Evolutionary conservation across 768 basidiomycete species (phyloP), one percentile per base, ranked within the genome.

Genomic region (Termitomyces titanicus): DNA sequence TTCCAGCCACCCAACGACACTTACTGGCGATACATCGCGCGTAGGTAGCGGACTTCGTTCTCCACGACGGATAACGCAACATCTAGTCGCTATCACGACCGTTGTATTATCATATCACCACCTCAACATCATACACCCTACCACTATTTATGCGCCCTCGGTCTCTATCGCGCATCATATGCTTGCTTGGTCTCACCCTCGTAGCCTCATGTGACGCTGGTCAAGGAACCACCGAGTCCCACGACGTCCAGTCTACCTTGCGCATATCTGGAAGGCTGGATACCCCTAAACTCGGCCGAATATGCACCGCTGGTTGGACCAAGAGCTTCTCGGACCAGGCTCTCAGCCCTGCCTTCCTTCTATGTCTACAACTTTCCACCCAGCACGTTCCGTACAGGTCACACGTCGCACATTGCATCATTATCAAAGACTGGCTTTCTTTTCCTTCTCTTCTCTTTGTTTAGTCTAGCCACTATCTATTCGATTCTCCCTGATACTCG

Each of bases 11-110:
- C 79, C 47, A 81, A 79, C 57, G 53, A 67, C 25, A 44, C 58
- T 24, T 81, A 76, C 66, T 81, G 79, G 79, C 63, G 75, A 68
- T 78, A 76, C 60, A 60, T 81, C 39, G 76, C 74, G 6, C 73
- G 78, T 60, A 71, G 79, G 72, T 81, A 64, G 40, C 15, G 22
- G 47, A 40, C 25, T 25, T 34, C 18, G 31, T 18, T 15, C 15
- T 20, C 25, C n/a, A 20, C 42, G 12, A 29, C 37, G 39, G 33
- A 29, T 54, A 33, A 43, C 29, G 39, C 20, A 51, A 50, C 34
- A 47, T 47, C 40, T 29, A 44, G 54, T 57, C 57, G 27, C 58
- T 57, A 44, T 58, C 58, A 53, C 58, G 54, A 59, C 58, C 55
- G 55, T 59, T 57, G 54, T 33, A 25, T 47, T 54, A 56, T 49